A percentile compares a stretch with the other conserved stretches of the same genome.
Conservation (phyloP, 2,329 filamentous ascomycete species). For the Tympanopsis confertula region DNA sequence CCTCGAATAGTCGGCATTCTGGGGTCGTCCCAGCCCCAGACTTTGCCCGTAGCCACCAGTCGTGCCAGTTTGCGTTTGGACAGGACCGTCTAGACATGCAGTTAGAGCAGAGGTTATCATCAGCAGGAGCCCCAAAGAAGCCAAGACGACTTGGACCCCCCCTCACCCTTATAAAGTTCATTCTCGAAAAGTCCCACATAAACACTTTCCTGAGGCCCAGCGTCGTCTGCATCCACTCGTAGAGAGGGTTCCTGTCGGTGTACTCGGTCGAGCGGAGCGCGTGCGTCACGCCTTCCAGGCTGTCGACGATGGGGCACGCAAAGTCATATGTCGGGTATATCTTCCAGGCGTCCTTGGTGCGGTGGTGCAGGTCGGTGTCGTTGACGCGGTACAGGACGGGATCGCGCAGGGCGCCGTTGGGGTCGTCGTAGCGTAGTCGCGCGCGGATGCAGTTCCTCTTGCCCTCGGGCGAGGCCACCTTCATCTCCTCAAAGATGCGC, state of each 20-base stretch:
- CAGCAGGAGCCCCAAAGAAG: no score
- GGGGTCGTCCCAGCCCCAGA: slow-evolving; percentile 79
- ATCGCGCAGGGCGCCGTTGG: slow-evolving; percentile 91
- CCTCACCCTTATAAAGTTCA: no score
- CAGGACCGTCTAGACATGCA: slow-evolving; percentile 67
- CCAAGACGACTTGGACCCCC: no score
- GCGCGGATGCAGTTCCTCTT: slow-evolving; percentile 83
- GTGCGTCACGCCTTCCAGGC: slow-evolving; percentile 70
- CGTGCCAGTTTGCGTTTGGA: slow-evolving; percentile 81
- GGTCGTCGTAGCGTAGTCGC: slow-evolving; percentile 81
- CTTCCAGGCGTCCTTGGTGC: slow-evolving; percentile 70
- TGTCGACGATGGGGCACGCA: slow-evolving; percentile 71
- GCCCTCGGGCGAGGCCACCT: slow-evolving; percentile 68
- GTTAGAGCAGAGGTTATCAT: no score
- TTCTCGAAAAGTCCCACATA: no score
- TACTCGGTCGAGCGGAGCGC: slow-evolving; percentile 78
- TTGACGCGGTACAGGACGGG: slow-evolving; percentile 97
- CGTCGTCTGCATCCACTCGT: slow-evolving; percentile 73
- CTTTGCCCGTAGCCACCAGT: slow-evolving; percentile 64
- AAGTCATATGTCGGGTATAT: slow-evolving; percentile 84
- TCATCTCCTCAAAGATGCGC: slow-evolving; percentile 86
- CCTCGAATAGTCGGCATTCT: slow-evolving; percentile 77
- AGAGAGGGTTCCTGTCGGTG: slow-evolving; percentile 75
- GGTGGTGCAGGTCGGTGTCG: slow-evolving; percentile 46
- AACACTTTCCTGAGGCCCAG: slow-evolving; percentile 65